phyloP scores from a whole-genome alignment of 768 basidiomycete species.

The Lactifluus rugatus region DNA sequence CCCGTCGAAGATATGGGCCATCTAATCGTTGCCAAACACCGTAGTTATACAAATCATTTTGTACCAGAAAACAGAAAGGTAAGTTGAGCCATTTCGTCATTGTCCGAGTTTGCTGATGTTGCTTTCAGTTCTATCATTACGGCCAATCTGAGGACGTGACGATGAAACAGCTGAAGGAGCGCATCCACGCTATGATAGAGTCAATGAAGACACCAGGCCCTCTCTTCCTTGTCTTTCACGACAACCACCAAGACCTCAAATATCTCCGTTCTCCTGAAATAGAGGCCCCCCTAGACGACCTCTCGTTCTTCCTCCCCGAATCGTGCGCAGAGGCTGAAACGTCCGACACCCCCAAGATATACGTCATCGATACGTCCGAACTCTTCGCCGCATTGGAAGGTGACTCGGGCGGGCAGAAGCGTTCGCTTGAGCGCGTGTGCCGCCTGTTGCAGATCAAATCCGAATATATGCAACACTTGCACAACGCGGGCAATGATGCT shows the following conservation, averaged over 20 bases:
- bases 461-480: conserved; percentile 38
- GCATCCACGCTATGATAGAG: conserved; percentile 39
- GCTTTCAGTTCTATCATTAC: conserved; percentile 50
- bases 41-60: conserved; percentile 49
- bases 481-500: conserved; percentile 86
- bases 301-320: conserved; percentile 52
- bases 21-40: conserved; percentile 54
- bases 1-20: conserved; percentile 46
- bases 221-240: conserved; percentile 75
- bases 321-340: conserved; percentile 15
- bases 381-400: conserved; percentile 71
- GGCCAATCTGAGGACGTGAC: conserved; percentile 50
- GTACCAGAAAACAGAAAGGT: conserved; percentile 58
- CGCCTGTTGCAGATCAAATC: conserved; percentile 44
- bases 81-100: conserved; percentile 8
- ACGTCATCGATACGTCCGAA: conserved; percentile 62
- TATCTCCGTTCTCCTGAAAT: conserved; percentile 45
- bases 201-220: conserved; percentile 39
- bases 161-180: conserved; percentile 40
- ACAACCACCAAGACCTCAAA: conserved; percentile 70
- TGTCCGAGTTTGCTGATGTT: neutral
- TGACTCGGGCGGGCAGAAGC: conserved; percentile 39
- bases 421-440: conserved; percentile 53
- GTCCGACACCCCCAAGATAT: conserved; percentile 43
- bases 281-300: conserved; percentile 41